A percentile compares a stretch with the other conserved stretches of the same genome.
These are phyloP conservation scores for Drechslera avenae DNA, from an alignment of 2,329 filamentous ascomycete genomes.

Conservation along the genomic window DNA sequence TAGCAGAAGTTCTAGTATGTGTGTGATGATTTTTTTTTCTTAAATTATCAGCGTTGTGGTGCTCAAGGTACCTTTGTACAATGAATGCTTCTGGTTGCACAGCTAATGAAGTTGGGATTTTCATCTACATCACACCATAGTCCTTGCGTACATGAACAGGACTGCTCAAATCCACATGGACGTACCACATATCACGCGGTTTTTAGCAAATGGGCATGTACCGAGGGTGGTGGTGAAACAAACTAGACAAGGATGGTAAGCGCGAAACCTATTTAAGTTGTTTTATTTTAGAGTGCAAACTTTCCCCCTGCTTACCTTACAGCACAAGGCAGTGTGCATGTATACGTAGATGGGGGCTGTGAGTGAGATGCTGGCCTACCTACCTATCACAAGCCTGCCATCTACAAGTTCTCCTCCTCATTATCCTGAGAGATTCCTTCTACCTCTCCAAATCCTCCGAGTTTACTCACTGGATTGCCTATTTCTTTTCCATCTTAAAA, in stretches of 20 bases:
- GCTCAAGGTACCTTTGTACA: neutral
- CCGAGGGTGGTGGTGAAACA: neutral
- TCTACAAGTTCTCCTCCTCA: no score
- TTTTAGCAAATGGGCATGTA: neutral
- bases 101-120: neutral
- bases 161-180: neutral
- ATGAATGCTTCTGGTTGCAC: neutral
- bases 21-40: neutral
- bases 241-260: slow-evolving; percentile 3
- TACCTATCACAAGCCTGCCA: no score
- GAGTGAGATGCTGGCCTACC: no score
- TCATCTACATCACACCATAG: neutral
- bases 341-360: no score
- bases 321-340: no score
- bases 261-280: neutral
- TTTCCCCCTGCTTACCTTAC: no score
- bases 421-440: no score
- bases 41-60: neutral
- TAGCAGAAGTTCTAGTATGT: neutral
- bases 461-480: no score
- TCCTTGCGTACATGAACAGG: slow-evolving; percentile 1
- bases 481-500: no score
- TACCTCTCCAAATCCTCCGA: no score
- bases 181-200: slow-evolving; percentile 2
- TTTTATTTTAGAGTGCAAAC: no score